Evolutionary conservation across 2,329 filamentous ascomycete species (phyloP).

Genomic region (Pyricularia sp.): DNA sequence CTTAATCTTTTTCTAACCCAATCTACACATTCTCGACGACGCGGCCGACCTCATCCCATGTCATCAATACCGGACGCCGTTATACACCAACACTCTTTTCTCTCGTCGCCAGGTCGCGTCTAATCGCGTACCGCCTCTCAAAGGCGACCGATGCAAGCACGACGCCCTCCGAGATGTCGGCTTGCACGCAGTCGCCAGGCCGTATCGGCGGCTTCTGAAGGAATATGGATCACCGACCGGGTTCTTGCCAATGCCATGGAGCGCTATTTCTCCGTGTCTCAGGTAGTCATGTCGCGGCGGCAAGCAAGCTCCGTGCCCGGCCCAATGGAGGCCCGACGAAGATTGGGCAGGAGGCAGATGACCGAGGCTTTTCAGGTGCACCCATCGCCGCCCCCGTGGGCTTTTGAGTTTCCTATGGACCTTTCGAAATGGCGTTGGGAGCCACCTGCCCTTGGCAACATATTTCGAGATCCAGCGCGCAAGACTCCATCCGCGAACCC

Average conservation of each 20-base stretch:
- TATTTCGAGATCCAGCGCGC: background rate
- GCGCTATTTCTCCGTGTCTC: slow-evolving; percentile 29
- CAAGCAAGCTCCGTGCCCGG: slow-evolving; percentile 34
- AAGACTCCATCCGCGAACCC: background rate
- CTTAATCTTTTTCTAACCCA: background rate
- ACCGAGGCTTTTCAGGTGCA: slow-evolving; percentile 32
- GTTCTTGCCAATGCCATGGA: slow-evolving; percentile 40
- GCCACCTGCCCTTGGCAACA: slow-evolving; percentile 23
- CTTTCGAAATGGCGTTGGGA: slow-evolving; percentile 42
- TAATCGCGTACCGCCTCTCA: background rate
- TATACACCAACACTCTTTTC: background rate
- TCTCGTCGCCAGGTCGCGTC: background rate
- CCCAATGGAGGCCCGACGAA: slow-evolving; percentile 44
- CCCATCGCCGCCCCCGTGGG: slow-evolving; percentile 33
- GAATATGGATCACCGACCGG: slow-evolving; percentile 52
- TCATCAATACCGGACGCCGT: background rate
- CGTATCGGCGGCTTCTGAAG: slow-evolving; percentile 19
- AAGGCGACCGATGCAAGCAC: background rate
- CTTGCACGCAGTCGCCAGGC: background rate
- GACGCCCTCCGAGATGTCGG: background rate
- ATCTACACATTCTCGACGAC: background rate
- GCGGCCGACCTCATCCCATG: background rate
- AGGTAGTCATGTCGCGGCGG: slow-evolving; percentile 13
- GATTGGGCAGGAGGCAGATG: slow-evolving; percentile 44
- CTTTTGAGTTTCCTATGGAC: slow-evolving; percentile 32